Percentiles rank a stretch among this genome's conserved stretches.
These are phyloP conservation scores for Aulographum hederae DNA, from an alignment of 2,329 filamentous ascomycete genomes.

Conservation along the genomic window DNA sequence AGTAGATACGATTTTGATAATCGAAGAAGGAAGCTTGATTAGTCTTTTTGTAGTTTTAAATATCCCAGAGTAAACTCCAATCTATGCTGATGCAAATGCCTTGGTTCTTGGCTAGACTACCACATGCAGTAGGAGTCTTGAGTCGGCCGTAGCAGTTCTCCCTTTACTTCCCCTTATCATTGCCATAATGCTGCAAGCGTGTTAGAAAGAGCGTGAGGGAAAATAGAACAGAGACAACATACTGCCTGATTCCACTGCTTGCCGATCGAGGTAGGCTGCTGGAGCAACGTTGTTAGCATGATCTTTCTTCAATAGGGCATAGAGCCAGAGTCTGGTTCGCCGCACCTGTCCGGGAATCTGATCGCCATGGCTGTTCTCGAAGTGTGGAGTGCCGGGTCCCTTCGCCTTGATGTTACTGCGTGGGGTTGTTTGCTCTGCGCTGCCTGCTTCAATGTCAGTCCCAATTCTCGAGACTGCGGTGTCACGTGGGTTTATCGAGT, in stretches of 20 bases:
- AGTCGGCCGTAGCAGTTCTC: no score
- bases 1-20: no score
- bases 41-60: no score
- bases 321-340: neutral
- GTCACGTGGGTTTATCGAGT: no score
- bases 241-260: neutral
- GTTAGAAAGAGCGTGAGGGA: neutral
- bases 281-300: neutral
- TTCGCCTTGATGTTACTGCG: slow-evolving; percentile 7
- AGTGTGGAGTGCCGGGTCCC: slow-evolving; percentile 13
- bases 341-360: slow-evolving; percentile 9
- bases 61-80: no score
- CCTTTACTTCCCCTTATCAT: neutral
- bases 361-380: slow-evolving; percentile 12
- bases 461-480: neutral
- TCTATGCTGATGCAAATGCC: no score
- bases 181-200: neutral
- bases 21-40: no score
- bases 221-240: neutral
- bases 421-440: neutral
- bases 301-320: neutral
- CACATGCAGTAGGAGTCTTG: no score
- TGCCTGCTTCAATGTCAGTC: neutral
- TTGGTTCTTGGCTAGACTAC: no score
- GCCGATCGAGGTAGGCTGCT: neutral